Evolutionary conservation across 768 basidiomycete species (phyloP).

Genomic region (Calocera viscosa): DNA sequence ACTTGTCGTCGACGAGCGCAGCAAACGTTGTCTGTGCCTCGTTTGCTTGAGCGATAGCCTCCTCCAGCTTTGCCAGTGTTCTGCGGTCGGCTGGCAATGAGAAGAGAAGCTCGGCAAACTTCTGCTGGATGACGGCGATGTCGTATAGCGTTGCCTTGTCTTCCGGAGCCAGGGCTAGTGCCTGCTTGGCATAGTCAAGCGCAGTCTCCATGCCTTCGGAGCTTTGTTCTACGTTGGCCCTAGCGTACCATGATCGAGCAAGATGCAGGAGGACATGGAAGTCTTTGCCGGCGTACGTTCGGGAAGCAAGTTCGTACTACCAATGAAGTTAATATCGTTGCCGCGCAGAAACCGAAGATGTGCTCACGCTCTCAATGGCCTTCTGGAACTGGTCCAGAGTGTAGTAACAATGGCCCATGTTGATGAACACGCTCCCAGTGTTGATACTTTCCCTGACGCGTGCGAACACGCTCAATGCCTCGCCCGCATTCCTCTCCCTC

Average conservation of each 20-base stretch:
- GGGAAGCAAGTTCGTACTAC: slow-evolving; percentile 87
- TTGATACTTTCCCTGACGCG: slow-evolving; percentile 80
- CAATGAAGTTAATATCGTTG: slow-evolving; percentile 22
- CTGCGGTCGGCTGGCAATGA: slow-evolving; percentile 61
- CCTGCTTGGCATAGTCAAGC: slow-evolving; percentile 75
- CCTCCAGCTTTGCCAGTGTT: slow-evolving; percentile 63
- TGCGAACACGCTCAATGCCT: slow-evolving; percentile 78
- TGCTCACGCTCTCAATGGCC: slow-evolving; percentile 81
- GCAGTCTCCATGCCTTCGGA: slow-evolving; percentile 74
- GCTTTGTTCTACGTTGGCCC: slow-evolving; percentile 80
- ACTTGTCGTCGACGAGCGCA: slow-evolving; percentile 62
- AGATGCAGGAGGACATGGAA: slow-evolving; percentile 69
- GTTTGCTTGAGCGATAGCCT: slow-evolving; percentile 63
- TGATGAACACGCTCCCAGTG: slow-evolving; percentile 78
- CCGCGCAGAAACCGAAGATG: neutral
- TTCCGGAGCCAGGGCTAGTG: slow-evolving; percentile 65
- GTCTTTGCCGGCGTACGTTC: slow-evolving; percentile 63
- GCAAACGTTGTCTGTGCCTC: slow-evolving; percentile 83
- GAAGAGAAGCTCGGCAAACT: slow-evolving; percentile 82
- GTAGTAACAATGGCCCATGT: slow-evolving; percentile 95
- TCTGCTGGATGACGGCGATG: slow-evolving; percentile 97
- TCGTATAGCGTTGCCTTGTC: slow-evolving; percentile 91
- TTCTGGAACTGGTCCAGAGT: slow-evolving; percentile 86
- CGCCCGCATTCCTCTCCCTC: slow-evolving; percentile 57
- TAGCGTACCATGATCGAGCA: slow-evolving; percentile 87